Percentiles rank a stretch among this genome's conserved stretches.
These are phyloP conservation scores for Nicotiana tabacum DNA, from an alignment of 257 asterid species.

Conservation along the genomic window DNA sequence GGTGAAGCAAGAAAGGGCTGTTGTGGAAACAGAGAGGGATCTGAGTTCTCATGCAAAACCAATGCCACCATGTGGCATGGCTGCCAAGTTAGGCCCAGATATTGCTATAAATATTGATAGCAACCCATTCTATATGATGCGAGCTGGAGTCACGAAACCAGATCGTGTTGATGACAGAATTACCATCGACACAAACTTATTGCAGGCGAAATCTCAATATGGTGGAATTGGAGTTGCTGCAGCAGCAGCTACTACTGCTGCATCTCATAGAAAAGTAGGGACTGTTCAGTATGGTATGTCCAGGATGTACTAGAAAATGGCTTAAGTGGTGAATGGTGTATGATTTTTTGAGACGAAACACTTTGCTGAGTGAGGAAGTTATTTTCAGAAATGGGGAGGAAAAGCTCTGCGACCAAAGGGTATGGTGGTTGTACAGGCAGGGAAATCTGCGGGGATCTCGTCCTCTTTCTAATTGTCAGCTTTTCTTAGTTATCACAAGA, in stretches of 20 bases:
- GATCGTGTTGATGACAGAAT: slow-evolving; percentile 48
- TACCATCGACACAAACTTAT: slow-evolving; percentile 50
- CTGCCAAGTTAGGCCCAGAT: slow-evolving; percentile 59
- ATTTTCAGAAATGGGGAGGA: background rate
- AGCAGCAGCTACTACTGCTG: slow-evolving; percentile 20
- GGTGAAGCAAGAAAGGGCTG: slow-evolving; percentile 38
- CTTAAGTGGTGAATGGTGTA: background rate
- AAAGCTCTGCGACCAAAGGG: background rate
- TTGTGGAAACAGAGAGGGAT: slow-evolving; percentile 11
- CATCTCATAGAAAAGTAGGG: slow-evolving; percentile 35
- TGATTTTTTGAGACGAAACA: background rate
- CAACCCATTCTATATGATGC: slow-evolving; percentile 46
- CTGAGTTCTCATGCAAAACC: slow-evolving; percentile 25
- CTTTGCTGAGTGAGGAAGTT: background rate
- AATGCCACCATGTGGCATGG: slow-evolving; percentile 48
- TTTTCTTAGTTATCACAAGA: background rate
- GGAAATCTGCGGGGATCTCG: background rate
- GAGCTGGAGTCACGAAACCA: slow-evolving; percentile 36
- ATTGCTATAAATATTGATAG: slow-evolving; percentile 56
- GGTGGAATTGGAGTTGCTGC: slow-evolving; percentile 50
- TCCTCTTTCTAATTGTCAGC: background rate
- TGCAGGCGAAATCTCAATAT: slow-evolving; percentile 57
- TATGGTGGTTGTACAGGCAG: slow-evolving; percentile 12
- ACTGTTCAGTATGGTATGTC: slow-evolving; percentile 30
- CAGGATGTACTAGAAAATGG: slow-evolving; percentile 31